Percentiles rank a stretch among this genome's conserved stretches.
These are phyloP conservation scores for Rubia occidens DNA, from an alignment of 305 asterid species.

Conservation along the genomic window DNA sequence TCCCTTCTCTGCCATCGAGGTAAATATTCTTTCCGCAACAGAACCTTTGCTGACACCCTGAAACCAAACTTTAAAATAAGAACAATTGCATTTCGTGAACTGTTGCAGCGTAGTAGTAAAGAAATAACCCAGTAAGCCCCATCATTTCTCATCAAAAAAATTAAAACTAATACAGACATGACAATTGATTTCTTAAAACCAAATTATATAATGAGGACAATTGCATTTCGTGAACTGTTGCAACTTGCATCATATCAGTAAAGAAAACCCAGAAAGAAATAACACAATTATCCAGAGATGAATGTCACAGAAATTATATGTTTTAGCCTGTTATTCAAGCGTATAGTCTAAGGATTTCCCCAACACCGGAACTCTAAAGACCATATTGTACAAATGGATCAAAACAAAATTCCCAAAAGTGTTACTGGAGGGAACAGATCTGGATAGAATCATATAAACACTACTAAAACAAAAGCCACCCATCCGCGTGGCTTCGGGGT, in stretches of 20 bases:
- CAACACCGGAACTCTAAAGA: neutral
- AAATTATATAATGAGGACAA: neutral
- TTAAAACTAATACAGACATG: neutral
- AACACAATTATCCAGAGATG: neutral
- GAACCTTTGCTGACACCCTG: slow-evolving; percentile 87
- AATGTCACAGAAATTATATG: neutral
- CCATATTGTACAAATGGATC: neutral
- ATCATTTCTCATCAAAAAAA: neutral
- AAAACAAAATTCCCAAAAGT: neutral
- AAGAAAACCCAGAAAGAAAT: neutral
- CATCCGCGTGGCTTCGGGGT: neutral
- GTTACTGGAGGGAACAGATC: neutral
- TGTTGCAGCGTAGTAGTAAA: slow-evolving; percentile 2
- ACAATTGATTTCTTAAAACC: neutral
- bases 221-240: neutral
- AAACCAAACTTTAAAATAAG: slow-evolving; percentile 5
- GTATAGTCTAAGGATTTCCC: neutral
- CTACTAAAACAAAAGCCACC: neutral
- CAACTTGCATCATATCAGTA: neutral
- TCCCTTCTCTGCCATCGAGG: slow-evolving; percentile 55
- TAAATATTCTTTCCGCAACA: slow-evolving; percentile 79
- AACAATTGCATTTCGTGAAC: neutral
- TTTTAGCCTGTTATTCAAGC: neutral
- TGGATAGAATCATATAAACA: neutral
- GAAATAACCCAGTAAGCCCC: neutral